Conservation (phyloP, 345 rosid species). For the Kernera saxatilis region DNA sequence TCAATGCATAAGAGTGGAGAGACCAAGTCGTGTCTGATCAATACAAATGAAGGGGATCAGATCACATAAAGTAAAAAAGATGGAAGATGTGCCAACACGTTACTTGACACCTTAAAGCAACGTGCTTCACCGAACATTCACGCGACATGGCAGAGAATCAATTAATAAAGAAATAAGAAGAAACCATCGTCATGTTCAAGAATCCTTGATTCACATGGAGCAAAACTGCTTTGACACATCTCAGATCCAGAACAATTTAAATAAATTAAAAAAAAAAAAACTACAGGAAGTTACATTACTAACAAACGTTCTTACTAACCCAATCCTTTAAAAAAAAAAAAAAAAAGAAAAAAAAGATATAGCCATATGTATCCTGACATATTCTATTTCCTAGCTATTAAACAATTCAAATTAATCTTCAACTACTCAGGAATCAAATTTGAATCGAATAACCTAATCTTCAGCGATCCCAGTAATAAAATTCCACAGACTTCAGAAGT, state of each 20-base stretch:
- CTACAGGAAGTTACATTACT: not conserved
- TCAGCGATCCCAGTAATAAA: too few relatives aligned
- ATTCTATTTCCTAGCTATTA: not conserved
- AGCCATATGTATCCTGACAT: not conserved
- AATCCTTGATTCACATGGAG: slow-evolving; percentile 13
- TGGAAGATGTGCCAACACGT: slow-evolving; percentile 13
- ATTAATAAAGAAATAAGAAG: not conserved
- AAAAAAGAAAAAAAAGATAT: not conserved
- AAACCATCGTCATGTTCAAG: not conserved
- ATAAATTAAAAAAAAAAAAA: not conserved
- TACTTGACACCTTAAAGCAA: slow-evolving; percentile 5
- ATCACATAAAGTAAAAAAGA: not conserved
- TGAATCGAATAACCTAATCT: not conserved
- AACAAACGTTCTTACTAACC: not conserved
- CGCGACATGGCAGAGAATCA: slow-evolving; percentile 9
- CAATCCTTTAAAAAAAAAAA: too few relatives aligned
- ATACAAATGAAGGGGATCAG: not conserved
- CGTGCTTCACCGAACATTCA: slow-evolving; percentile 16
- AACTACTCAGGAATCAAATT: not conserved
- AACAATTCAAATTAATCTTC: not conserved
- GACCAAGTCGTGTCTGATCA: not conserved
- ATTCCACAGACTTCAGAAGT: not conserved
- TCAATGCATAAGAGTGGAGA: not conserved
- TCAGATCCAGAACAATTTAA: not conserved
- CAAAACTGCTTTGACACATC: not conserved